These are phyloP conservation scores for Microbotryum violaceum DNA, from an alignment of 1,284 basidiomycete genomes.

Conservation along the genomic window DNA sequence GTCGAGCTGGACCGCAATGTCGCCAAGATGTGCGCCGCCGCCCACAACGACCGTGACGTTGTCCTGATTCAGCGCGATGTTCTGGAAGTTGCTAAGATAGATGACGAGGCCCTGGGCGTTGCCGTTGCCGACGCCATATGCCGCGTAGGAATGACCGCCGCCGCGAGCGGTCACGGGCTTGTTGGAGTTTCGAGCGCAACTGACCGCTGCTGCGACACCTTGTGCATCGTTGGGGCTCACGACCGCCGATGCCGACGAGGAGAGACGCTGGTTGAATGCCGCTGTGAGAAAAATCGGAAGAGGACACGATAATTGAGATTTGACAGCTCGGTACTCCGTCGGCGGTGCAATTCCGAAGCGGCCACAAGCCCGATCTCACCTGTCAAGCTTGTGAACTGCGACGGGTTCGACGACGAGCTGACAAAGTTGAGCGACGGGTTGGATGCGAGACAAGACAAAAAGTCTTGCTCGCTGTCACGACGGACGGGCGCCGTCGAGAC, in stretches of 20 bases:
- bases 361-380: too few species aligned
- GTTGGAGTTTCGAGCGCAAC: constrained; percentile 31
- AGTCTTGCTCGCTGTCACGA: too few species aligned
- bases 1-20: constrained; percentile 39
- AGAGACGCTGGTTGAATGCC: constrained; percentile 41
- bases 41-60: constrained; percentile 34
- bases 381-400: too few species aligned
- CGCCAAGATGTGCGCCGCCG: constrained; percentile 39
- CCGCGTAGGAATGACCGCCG: constrained; percentile 41
- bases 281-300: constrained; percentile 21
- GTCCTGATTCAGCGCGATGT: constrained; percentile 19
- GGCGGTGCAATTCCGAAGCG: too few species aligned
- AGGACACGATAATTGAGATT: too few species aligned
- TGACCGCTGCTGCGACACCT: constrained; percentile 35
- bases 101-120: constrained; percentile 36
- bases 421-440: too few species aligned
- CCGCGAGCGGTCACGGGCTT: constrained; percentile 37
- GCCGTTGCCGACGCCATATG: constrained; percentile 36
- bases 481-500: too few species aligned
- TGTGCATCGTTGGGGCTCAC: constrained; percentile 31
- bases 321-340: too few species aligned
- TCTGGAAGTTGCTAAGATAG: constrained; percentile 26
- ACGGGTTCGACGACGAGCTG: too few species aligned
- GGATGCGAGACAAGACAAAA: too few species aligned
- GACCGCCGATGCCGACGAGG: constrained; percentile 38